Percentiles rank a stretch among this genome's conserved stretches.
Evolutionary conservation across 805 yeast species (phyloP).

Genomic region (Komagataella ulmi): DNA sequence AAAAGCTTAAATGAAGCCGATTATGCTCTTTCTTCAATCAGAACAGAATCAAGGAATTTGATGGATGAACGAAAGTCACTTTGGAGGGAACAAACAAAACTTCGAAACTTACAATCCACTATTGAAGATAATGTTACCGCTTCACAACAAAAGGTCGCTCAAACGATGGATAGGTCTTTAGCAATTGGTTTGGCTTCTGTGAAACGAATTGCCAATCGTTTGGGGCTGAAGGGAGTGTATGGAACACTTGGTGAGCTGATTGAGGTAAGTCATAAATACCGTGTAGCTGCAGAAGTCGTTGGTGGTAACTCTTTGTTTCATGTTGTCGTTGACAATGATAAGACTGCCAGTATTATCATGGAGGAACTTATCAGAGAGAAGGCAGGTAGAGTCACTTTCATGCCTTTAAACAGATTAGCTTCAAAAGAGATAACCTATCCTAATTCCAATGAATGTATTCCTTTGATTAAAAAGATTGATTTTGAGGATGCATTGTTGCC

Average conservation of each 20-base stretch:
- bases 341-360: slow-evolving; percentile 70
- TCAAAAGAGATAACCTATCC: slow-evolving; percentile 40
- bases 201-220: slow-evolving; percentile 40
- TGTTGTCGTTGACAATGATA: slow-evolving; percentile 80
- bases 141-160: slow-evolving; percentile 49
- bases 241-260: slow-evolving; percentile 85
- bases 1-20: slow-evolving; percentile 2
- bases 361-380: slow-evolving; percentile 56
- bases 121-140: slow-evolving; percentile 37
- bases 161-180: slow-evolving; percentile 64
- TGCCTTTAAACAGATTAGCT: slow-evolving; percentile 68
- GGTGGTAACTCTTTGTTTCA: slow-evolving; percentile 83
- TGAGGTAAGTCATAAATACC: slow-evolving; percentile 67
- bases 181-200: slow-evolving; percentile 62
- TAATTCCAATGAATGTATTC: slow-evolving; percentile 52
- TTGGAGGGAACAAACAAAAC: slow-evolving; percentile 71
- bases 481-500: slow-evolving; percentile 40
- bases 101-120: slow-evolving; percentile 41
- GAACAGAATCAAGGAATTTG: slow-evolving; percentile 25
- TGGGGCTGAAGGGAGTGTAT: slow-evolving; percentile 52
- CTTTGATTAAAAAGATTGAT: slow-evolving; percentile 64
- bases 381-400: slow-evolving; percentile 80
- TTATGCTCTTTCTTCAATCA: slow-evolving; percentile 19
- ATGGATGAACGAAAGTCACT: slow-evolving; percentile 56
- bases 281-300: slow-evolving; percentile 75